These are phyloP conservation scores for Rhodotorula taiwanensis DNA, from an alignment of 768 basidiomycete species.

Conservation along the genomic window DNA sequence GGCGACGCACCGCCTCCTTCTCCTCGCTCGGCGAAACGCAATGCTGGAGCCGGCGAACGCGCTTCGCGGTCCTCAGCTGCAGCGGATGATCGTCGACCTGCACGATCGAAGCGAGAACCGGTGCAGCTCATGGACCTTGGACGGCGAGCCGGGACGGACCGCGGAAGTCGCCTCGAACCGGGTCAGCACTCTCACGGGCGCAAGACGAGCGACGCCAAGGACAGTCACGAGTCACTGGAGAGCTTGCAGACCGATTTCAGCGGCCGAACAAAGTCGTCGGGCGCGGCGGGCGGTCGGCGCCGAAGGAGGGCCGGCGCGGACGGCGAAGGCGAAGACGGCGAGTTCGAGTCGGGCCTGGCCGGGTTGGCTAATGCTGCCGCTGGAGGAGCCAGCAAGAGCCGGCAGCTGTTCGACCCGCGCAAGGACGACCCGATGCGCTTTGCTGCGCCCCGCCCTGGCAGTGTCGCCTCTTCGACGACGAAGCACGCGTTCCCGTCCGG, in stretches of 20 bases:
- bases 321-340: slow-evolving; percentile 4
- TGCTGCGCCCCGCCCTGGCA: slow-evolving; percentile 44
- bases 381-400: not conserved
- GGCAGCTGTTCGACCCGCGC: slow-evolving; percentile 72
- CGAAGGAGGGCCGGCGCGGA: slow-evolving; percentile 1
- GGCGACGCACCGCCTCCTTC: no score
- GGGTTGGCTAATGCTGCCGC: not conserved
- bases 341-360: not conserved
- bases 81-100: not conserved
- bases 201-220: not conserved
- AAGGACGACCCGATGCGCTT: slow-evolving; percentile 89
- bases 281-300: not conserved
- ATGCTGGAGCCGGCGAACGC: no score
- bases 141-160: not conserved
- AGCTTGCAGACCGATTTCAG: slow-evolving; percentile 29
- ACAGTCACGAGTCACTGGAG: slow-evolving; percentile 19
- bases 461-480: not conserved
- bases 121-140: slow-evolving; percentile 8
- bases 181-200: not conserved
- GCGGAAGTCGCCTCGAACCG: not conserved
- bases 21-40: no score
- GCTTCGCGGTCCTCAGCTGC: no score
- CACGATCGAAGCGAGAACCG: slow-evolving; percentile 18
- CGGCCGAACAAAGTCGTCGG: slow-evolving; percentile 12
- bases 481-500: slow-evolving; percentile 55